phyloP scores from a whole-genome alignment of 768 basidiomycete genomes.

The Inosperma sp. region DNA sequence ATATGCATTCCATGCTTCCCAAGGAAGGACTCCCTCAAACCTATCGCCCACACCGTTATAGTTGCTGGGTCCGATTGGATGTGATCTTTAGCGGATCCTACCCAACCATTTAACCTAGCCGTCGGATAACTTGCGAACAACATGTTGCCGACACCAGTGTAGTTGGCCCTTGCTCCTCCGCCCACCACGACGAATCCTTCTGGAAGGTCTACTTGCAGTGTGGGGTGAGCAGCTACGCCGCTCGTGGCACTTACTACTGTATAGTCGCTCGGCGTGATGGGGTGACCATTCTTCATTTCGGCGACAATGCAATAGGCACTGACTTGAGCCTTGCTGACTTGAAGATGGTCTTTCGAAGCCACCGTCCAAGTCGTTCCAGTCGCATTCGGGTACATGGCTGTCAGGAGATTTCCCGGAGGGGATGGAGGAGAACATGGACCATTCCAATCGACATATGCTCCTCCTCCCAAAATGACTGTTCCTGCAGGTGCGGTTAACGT shows the following conservation, averaged over 20 bases:
- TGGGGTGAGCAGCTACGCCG: background rate
- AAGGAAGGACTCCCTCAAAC: background rate
- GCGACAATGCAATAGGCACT: background rate
- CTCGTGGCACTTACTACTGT: background rate
- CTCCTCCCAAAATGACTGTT: constrained; percentile 1
- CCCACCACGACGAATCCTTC: background rate
- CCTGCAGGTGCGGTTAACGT: background rate
- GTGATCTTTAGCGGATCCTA: constrained; percentile 1
- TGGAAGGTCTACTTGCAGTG: background rate
- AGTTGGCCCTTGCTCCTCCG: constrained; percentile 1
- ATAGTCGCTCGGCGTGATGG: background rate
- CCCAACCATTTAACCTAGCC: background rate
- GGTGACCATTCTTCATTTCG: background rate
- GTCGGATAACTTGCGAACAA: background rate
- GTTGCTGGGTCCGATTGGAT: background rate
- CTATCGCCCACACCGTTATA: constrained; percentile 1
- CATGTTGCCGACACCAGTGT: background rate
- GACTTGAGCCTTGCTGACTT: background rate
- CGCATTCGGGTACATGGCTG: background rate
- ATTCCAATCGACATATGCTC: background rate
- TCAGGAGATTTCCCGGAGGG: background rate
- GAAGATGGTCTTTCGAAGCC: background rate
- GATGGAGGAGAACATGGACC: background rate
- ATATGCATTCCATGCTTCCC: background rate
- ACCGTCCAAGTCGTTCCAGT: background rate